Evolutionary conservation across 208 protist species (phyloP).

Genomic region (Trypanosoma boissoni): DNA sequence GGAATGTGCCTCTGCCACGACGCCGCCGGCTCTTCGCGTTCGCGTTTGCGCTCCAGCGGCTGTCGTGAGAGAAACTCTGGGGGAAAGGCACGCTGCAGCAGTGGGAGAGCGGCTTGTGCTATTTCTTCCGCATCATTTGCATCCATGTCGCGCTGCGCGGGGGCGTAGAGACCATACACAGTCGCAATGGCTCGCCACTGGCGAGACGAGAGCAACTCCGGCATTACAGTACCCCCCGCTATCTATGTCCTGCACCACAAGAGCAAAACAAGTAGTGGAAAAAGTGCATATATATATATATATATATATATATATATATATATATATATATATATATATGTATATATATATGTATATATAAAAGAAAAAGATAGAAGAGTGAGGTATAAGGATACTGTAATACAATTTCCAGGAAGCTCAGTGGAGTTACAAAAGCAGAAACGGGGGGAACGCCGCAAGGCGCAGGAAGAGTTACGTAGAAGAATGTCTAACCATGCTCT

Average conservation of each 20-base stretch:
- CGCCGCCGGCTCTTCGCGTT: background rate
- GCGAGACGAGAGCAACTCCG: background rate
- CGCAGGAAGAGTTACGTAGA: background rate
- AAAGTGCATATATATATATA: slow-evolving; percentile 4
- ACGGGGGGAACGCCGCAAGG: background rate
- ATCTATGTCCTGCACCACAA: background rate
- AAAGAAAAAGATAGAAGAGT: background rate
- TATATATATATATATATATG: slow-evolving; percentile 12
- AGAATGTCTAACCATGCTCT: background rate
- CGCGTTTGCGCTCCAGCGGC: background rate
- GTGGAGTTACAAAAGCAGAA: background rate
- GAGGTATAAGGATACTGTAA: background rate
- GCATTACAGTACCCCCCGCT: background rate
- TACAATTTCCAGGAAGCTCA: background rate
- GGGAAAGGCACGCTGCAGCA: slow-evolving; percentile 25
- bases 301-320: slow-evolving; percentile 1
- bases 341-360: slow-evolving; percentile 1
- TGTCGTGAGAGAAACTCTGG: background rate
- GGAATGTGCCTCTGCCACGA: slow-evolving; percentile 27
- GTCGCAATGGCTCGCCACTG: slow-evolving; percentile 26
- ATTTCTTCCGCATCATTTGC: slow-evolving; percentile 8
- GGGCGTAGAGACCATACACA: slow-evolving; percentile 24
- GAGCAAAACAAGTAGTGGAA: background rate
- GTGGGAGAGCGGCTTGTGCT: slow-evolving; percentile 14
- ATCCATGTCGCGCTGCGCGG: background rate